A percentile compares a stretch with the other conserved stretches of the same genome.
Conservation (phyloP, 192 early-diverging fungal genomes). For the Mortierella hygrophila region DNA sequence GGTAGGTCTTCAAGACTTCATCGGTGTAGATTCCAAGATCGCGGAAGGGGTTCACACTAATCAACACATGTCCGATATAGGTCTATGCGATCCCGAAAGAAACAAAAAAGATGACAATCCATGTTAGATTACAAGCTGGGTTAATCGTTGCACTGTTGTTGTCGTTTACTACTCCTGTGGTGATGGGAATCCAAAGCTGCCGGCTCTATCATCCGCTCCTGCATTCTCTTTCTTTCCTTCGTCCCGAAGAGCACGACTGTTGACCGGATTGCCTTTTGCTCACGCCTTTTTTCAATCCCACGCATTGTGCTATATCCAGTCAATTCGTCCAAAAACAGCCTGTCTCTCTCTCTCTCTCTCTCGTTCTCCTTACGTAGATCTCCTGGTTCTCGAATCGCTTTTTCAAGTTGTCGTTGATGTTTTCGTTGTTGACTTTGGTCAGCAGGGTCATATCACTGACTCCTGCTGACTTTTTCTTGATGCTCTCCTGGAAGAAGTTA, state of each 20-base stretch:
- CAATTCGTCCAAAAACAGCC: neutral
- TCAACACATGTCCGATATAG: conserved; percentile 93
- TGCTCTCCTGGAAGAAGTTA: conserved; percentile 69
- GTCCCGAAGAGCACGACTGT: neutral
- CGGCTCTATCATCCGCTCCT: neutral
- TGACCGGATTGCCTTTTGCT: conserved; percentile 2
- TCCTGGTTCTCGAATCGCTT: conserved; percentile 87
- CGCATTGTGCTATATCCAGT: neutral
- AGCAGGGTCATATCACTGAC: conserved; percentile 92
- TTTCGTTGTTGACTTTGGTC: conserved; percentile 95
- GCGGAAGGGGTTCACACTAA: conserved; percentile 96
- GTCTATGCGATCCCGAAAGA: conserved; percentile 66
- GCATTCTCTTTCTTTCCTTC: neutral
- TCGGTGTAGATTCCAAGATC: conserved; percentile 96
- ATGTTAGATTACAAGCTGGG: conserved; percentile 9
- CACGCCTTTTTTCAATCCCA: neutral
- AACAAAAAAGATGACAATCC: neutral
- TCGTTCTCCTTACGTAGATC: conserved; percentile 83
- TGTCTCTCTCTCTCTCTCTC: neutral
- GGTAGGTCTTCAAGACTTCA: conserved; percentile 87
- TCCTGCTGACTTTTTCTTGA: conserved; percentile 84
- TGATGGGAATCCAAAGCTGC: neutral
- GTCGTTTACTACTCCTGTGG: neutral
- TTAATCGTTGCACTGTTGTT: neutral
- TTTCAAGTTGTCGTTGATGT: conserved; percentile 94